These are phyloP conservation scores for Naganishia randhawae DNA, from an alignment of 768 basidiomycete species.

Conservation along the genomic window DNA sequence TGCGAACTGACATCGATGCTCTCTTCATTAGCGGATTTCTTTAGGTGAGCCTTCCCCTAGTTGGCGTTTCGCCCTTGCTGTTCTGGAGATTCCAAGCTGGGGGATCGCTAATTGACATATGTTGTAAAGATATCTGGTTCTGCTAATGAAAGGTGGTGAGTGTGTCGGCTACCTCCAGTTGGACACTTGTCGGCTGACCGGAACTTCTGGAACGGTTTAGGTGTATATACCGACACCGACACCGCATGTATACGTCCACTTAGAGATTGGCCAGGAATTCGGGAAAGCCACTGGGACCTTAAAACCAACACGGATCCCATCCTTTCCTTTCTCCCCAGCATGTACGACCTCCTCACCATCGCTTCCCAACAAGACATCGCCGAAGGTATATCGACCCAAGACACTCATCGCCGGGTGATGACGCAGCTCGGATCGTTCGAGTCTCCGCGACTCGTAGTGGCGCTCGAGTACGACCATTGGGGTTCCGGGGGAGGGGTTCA, in stretches of 20 bases:
- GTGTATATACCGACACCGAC: slow-evolving; percentile 38
- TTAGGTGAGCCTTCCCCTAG: too few species aligned
- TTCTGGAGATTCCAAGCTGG: not conserved
- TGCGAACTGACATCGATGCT: too few species aligned
- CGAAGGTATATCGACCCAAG: slow-evolving; percentile 1
- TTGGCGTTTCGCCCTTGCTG: not conserved
- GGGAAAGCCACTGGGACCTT: not conserved
- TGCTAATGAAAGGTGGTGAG: slow-evolving; percentile 38
- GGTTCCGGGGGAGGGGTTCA: not conserved
- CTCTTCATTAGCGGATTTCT: too few species aligned
- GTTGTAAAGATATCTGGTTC: slow-evolving; percentile 38
- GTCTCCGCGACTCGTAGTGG: slow-evolving; percentile 32
- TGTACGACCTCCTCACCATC: not conserved
- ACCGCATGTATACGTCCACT: slow-evolving; percentile 28
- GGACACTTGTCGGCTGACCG: not conserved
- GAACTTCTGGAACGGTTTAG: not conserved
- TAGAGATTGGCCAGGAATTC: slow-evolving; percentile 32
- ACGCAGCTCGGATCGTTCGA: not conserved
- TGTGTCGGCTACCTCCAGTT: too few species aligned
- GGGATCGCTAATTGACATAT: too few species aligned
- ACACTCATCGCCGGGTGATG: not conserved
- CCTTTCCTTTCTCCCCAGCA: not conserved
- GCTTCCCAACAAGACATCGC: slow-evolving; percentile 28
- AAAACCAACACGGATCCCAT: not conserved
- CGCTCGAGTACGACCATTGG: slow-evolving; percentile 33